These are phyloP conservation scores for Rhodotorula diobovata DNA, from an alignment of 768 basidiomycete genomes.

Conservation along the genomic window DNA sequence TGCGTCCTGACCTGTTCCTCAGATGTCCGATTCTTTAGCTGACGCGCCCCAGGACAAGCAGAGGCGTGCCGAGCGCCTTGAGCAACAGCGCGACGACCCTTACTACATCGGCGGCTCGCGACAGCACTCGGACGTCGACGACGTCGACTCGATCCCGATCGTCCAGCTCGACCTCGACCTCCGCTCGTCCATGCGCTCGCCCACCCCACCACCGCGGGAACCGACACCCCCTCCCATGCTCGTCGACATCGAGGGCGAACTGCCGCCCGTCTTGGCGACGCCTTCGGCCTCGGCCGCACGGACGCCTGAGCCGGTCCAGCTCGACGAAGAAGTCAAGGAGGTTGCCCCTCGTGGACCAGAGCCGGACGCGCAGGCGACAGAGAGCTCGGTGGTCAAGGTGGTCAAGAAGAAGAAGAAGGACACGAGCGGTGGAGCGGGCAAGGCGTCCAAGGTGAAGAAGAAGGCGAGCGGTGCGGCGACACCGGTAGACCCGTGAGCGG, in stretches of 20 bases:
- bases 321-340: background rate
- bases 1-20: background rate
- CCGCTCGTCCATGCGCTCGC: conserved; percentile 37
- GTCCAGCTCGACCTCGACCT: conserved; percentile 62
- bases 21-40: background rate
- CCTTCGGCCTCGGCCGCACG: background rate
- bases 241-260: conserved; percentile 76
- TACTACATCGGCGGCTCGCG: conserved; percentile 68
- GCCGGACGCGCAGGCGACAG: conserved; percentile 9
- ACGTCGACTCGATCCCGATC: conserved; percentile 88
- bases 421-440: too few relatives aligned
- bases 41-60: conserved; percentile 53
- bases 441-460: too few relatives aligned
- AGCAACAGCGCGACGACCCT: conserved; percentile 75
- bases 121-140: conserved; percentile 52
- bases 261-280: conserved; percentile 57
- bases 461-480: background rate
- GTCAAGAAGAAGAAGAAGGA: conserved; percentile 38
- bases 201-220: conserved; percentile 49
- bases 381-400: conserved; percentile 27
- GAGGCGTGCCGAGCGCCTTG: conserved; percentile 70
- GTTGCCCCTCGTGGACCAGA: background rate
- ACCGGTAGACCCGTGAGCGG: background rate
- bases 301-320: background rate
- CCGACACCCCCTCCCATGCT: conserved; percentile 51